Percentiles rank a stretch among this genome's conserved stretches.
Evolutionary conservation across 306 rosid species (phyloP).

Genomic region (Prunus mume): DNA sequence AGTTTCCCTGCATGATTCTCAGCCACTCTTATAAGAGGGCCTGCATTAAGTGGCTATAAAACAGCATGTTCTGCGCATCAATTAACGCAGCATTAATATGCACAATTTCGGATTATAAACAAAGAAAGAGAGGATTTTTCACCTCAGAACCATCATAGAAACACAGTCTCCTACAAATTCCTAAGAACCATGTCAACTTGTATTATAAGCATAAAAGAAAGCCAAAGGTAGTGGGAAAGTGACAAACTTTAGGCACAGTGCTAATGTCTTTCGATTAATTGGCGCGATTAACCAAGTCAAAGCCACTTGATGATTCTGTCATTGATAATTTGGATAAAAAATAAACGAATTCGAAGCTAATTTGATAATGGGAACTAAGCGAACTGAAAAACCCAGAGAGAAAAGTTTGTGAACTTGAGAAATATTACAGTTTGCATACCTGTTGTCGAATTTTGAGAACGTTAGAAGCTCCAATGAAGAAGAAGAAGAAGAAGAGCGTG

Average conservation of each 20-base stretch:
- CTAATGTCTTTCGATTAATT: background rate
- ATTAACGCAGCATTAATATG: background rate
- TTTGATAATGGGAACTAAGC: background rate
- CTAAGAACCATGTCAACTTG: constrained; percentile 7
- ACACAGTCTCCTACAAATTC: background rate
- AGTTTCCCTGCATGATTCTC: background rate
- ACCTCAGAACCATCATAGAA: background rate
- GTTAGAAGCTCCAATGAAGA: background rate
- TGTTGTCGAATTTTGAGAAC: background rate
- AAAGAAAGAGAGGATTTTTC: background rate
- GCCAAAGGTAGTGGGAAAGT: background rate
- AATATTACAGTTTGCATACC: background rate
- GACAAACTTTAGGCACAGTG: background rate
- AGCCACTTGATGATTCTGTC: background rate
- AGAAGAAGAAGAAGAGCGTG: constrained; percentile 9
- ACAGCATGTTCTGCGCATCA: background rate
- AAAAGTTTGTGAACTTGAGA: background rate
- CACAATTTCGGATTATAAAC: background rate
- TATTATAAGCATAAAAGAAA: constrained; percentile 7
- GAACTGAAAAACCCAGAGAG: background rate
- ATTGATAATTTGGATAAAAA: background rate
- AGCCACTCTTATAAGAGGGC: background rate
- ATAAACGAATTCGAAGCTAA: background rate
- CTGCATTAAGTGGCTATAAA: background rate
- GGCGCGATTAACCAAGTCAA: background rate